Evolutionary conservation across 176 grass and related monocot genomes (phyloP).

Genomic region (Luzula sylvatica): DNA sequence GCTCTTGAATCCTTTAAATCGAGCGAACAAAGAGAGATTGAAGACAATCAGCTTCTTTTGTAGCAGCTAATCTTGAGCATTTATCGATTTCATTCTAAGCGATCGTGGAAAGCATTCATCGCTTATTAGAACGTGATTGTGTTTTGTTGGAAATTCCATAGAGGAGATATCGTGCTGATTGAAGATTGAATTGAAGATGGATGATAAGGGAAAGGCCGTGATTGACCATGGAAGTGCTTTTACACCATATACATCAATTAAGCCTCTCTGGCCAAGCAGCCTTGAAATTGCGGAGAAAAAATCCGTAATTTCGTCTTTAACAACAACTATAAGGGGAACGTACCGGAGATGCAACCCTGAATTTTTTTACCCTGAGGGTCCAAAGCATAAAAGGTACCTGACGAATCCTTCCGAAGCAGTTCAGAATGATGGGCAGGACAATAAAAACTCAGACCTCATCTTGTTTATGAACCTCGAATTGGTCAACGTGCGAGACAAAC

Average conservation of each 20-base stretch:
- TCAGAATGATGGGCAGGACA: constrained; percentile 76
- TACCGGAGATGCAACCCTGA: constrained; percentile 66
- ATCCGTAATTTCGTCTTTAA: constrained; percentile 82
- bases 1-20: background rate
- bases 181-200: background rate
- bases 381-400: constrained; percentile 81
- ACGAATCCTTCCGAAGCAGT: constrained; percentile 64
- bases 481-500: constrained; percentile 45
- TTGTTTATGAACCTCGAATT: constrained; percentile 81
- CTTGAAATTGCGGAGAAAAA: constrained; percentile 42
- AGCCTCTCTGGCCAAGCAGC: constrained; percentile 30
- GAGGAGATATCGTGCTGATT: background rate
- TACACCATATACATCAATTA: constrained; percentile 27
- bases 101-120: background rate
- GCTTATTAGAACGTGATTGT: constrained; percentile 10
- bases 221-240: constrained; percentile 28
- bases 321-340: constrained; percentile 60
- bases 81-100: background rate
- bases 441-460: constrained; percentile 90
- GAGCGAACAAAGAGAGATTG: background rate
- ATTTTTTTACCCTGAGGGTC: constrained; percentile 67
- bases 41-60: background rate
- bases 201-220: background rate
- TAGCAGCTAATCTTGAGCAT: constrained; percentile 7
- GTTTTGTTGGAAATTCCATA: constrained; percentile 4